phyloP scores from a whole-genome alignment of 441 rosid species.

The Biscutella laevigata region DNA sequence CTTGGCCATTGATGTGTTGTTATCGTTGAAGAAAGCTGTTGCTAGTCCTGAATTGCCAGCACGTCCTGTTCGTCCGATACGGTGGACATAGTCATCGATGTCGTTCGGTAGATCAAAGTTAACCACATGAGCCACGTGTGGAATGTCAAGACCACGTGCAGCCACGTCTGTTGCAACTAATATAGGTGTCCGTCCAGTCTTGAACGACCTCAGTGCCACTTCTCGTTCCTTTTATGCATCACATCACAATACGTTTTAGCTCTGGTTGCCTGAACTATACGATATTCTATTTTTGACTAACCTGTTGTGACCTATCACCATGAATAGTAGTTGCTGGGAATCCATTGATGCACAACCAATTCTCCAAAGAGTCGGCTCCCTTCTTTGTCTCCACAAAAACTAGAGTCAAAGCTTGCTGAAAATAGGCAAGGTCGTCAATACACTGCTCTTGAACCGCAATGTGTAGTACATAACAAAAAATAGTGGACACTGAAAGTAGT shows the following conservation, averaged over 20 bases:
- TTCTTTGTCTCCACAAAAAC: constrained; percentile 64
- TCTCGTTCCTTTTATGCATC: constrained; percentile 30
- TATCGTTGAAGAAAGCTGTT: constrained; percentile 32
- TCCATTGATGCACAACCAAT: constrained; percentile 48
- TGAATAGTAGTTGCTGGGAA: constrained; percentile 59
- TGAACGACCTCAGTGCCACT: constrained; percentile 31
- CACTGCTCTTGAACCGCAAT: constrained; percentile 1
- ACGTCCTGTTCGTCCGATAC: constrained; percentile 32
- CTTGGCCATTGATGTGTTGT: constrained; percentile 30
- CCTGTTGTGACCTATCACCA: constrained; percentile 62
- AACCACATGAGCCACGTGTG: constrained; percentile 33
- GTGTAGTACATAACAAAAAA: background rate
- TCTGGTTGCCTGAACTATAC: background rate
- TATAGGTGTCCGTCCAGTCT: constrained; percentile 30
- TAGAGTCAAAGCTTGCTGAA: constrained; percentile 56
- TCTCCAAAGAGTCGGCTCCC: constrained; percentile 51
- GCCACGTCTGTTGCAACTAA: constrained; percentile 31
- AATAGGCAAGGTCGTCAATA: background rate
- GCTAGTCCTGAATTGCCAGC: constrained; percentile 34
- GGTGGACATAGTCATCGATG: constrained; percentile 33
- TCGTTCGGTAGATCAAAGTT: constrained; percentile 33
- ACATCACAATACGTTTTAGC: constrained; percentile 4
- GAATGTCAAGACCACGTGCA: constrained; percentile 33
- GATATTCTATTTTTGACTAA: constrained; percentile 17
- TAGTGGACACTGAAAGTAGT: too few species aligned